phyloP scores from a whole-genome alignment of 2,329 filamentous ascomycete genomes.

The Ceratocystis diversiconidia region DNA sequence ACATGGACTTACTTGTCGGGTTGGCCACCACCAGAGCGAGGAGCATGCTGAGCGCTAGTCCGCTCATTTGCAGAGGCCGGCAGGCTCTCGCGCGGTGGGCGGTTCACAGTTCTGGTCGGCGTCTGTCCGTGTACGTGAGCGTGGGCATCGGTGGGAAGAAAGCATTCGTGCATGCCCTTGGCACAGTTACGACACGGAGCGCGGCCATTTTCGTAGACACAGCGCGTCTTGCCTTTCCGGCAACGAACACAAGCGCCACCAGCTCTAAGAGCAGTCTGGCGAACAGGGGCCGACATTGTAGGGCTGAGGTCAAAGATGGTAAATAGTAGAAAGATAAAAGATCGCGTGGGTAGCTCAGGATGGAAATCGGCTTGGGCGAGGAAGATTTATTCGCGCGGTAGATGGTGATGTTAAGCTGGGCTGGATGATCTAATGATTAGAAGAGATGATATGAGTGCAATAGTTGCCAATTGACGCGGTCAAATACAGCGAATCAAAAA shows the following conservation, averaged over 20 bases:
- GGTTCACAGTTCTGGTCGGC: conserved; percentile 35
- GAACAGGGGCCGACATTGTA: conserved; percentile 35
- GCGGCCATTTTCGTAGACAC: conserved; percentile 47
- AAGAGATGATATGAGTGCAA: no score
- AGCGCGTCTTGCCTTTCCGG: conserved; percentile 50
- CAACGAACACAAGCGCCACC: conserved; percentile 49
- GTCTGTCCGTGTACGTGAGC: conserved; percentile 46
- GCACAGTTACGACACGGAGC: conserved; percentile 51
- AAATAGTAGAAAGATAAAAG: background rate
- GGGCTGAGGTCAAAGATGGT: background rate
- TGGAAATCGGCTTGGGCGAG: background rate
- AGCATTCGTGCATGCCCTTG: conserved; percentile 50
- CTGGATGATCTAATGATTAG: background rate
- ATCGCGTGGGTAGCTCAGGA: background rate
- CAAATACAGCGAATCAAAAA: no score
- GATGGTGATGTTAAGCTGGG: no score
- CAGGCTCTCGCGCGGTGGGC: conserved; percentile 39
- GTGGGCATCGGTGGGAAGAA: conserved; percentile 46
- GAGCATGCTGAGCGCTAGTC: conserved; percentile 29
- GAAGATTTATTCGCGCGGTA: no score
- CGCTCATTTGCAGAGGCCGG: conserved; percentile 31
- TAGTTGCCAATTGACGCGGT: no score
- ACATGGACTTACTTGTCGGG: conserved; percentile 41
- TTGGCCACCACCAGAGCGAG: conserved; percentile 32
- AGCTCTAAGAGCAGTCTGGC: conserved; percentile 45